Conservation (phyloP, 192 early-diverging fungal species). For the Entomortierella parvispora region DNA sequence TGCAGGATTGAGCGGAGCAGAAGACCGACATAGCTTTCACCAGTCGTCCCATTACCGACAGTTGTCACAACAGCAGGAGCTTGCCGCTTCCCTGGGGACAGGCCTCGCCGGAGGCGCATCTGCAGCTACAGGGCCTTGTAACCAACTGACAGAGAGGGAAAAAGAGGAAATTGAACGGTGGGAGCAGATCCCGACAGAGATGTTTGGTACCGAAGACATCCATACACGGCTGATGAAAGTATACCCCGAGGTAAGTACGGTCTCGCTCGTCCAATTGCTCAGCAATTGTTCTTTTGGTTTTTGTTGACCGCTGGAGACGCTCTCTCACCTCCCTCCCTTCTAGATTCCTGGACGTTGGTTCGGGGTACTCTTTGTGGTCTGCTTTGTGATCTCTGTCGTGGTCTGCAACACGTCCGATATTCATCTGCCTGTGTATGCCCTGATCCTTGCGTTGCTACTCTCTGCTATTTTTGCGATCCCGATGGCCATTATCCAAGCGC, state of each 20-base stretch:
- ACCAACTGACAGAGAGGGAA: too few species aligned
- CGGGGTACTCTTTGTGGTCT: conserved; percentile 51
- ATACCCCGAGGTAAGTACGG: conserved; percentile 27
- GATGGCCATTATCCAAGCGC: conserved; percentile 60
- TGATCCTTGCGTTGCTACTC: conserved; percentile 57
- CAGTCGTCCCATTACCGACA: conserved; percentile 27
- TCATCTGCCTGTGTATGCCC: conserved; percentile 58
- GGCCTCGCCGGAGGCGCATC: too few species aligned
- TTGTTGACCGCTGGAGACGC: too few species aligned
- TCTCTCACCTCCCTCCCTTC: too few species aligned
- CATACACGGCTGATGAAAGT: conserved; percentile 37
- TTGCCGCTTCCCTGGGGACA: neutral
- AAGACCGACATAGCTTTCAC: conserved; percentile 6
- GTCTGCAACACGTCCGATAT: conserved; percentile 37
- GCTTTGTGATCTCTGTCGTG: conserved; percentile 50
- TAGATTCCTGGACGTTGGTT: conserved; percentile 70
- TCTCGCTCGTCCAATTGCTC: neutral
- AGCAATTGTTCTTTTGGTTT: conserved; percentile 17
- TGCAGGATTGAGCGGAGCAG: neutral
- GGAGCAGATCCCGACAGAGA: conserved; percentile 44
- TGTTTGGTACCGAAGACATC: conserved; percentile 45
- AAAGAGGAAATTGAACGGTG: conserved; percentile 10
- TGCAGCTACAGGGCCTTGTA: too few species aligned
- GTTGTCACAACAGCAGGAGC: conserved; percentile 10
- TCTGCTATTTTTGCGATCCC: conserved; percentile 62